phyloP scores from a whole-genome alignment of 352 stramenopile species.

The Phytophthora multivora region DNA sequence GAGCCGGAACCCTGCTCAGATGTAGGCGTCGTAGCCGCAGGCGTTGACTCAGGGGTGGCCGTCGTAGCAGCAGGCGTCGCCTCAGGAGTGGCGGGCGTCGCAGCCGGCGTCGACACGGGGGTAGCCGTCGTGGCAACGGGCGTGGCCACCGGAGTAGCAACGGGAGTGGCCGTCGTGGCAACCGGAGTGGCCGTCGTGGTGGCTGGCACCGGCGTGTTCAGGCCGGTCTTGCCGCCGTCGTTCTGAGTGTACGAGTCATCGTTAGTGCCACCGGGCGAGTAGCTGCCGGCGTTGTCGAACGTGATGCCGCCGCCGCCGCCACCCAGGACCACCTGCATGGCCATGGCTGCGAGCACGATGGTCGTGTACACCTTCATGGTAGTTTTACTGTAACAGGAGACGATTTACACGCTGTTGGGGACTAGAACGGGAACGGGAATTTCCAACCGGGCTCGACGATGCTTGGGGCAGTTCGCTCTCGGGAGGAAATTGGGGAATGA shows the following conservation, averaged over 20 bases:
- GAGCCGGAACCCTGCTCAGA: slow-evolving; percentile 9
- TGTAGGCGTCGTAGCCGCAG: slow-evolving; percentile 2
- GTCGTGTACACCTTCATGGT: slow-evolving; percentile 47
- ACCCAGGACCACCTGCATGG: slow-evolving; percentile 44
- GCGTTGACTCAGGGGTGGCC: slow-evolving; percentile 2
- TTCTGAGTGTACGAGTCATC: slow-evolving; percentile 24
- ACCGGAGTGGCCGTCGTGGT: slow-evolving; percentile 3
- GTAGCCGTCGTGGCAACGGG: slow-evolving; percentile 4
- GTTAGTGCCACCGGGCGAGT: slow-evolving; percentile 9
- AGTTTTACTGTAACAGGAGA: slow-evolving; percentile 25
- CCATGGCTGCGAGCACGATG: slow-evolving; percentile 37
- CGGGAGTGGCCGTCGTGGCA: slow-evolving; percentile 1
- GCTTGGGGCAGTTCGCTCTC: slow-evolving; percentile 21
- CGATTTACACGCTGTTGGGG: slow-evolving; percentile 25
- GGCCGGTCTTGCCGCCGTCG: slow-evolving; percentile 15
- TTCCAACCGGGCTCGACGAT: slow-evolving; percentile 19
- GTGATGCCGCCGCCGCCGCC: slow-evolving; percentile 34
- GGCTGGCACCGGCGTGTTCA: slow-evolving; percentile 22
- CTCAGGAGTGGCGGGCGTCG: neutral
- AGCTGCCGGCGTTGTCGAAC: slow-evolving; percentile 28
- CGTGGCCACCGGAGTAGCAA: slow-evolving; percentile 8
- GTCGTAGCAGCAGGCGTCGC: slow-evolving; percentile 1
- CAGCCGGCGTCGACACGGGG: neutral
- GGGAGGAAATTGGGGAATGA: slow-evolving; percentile 43
- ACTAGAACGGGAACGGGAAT: slow-evolving; percentile 28